phyloP scores from a whole-genome alignment of 768 basidiomycete genomes.

The Xerocomellus dryophilus region DNA sequence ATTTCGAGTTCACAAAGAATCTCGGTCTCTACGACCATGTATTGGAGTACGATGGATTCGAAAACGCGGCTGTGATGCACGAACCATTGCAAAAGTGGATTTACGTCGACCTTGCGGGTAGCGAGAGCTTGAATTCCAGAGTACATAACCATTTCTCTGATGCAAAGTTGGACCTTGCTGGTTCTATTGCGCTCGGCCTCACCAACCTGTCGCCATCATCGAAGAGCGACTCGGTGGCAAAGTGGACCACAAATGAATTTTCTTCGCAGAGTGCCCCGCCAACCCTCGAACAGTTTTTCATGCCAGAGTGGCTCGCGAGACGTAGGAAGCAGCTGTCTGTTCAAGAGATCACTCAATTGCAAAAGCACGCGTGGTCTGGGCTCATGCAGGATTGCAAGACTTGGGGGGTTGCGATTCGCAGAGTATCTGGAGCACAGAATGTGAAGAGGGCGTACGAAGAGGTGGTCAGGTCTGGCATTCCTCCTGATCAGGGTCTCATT shows the following conservation, averaged over 20 bases:
- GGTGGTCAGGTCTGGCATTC: slow-evolving; percentile 44
- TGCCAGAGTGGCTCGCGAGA: slow-evolving; percentile 63
- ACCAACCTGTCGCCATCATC: slow-evolving; percentile 54
- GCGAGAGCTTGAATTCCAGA: slow-evolving; percentile 44
- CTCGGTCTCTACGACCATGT: slow-evolving; percentile 59
- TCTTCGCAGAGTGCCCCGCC: slow-evolving; percentile 3
- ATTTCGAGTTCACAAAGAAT: slow-evolving; percentile 50
- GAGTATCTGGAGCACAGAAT: slow-evolving; percentile 43
- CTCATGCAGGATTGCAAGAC: slow-evolving; percentile 52
- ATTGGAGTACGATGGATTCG: slow-evolving; percentile 50
- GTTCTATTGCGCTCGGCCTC: slow-evolving; percentile 50
- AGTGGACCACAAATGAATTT: slow-evolving; percentile 42
- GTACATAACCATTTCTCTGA: slow-evolving; percentile 40
- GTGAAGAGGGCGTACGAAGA: slow-evolving; percentile 50
- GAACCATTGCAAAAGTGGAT: slow-evolving; percentile 42
- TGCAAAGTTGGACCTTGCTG: slow-evolving; percentile 30
- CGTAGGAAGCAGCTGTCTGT: slow-evolving; percentile 48
- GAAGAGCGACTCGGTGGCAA: slow-evolving; percentile 26
- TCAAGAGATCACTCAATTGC: slow-evolving; percentile 46
- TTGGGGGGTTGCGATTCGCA: slow-evolving; percentile 53
- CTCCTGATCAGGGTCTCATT: slow-evolving; percentile 54
- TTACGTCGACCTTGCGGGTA: slow-evolving; percentile 66
- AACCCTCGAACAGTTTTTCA: slow-evolving; percentile 57
- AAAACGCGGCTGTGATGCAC: slow-evolving; percentile 30
- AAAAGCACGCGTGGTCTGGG: slow-evolving; percentile 55